Evolutionary conservation across 2,329 filamentous ascomycete genomes (phyloP), one percentile per base, ranked within the genome.

Genomic region (Colletotrichum melonis): DNA sequence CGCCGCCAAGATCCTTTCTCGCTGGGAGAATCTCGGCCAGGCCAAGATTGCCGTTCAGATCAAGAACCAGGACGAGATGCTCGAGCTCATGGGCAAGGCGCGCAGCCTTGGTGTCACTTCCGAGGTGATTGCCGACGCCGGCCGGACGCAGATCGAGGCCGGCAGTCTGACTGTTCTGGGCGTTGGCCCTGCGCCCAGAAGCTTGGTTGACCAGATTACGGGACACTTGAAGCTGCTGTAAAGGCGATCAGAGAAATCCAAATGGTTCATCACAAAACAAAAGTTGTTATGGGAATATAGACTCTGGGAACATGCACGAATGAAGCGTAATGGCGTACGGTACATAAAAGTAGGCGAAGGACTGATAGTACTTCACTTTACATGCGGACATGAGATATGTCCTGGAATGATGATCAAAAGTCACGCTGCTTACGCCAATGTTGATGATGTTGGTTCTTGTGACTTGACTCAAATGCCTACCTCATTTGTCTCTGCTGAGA

Each of bases 141-240:
- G 97, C 16, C 90, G 97, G 74, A 99, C 97, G 58, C 97, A 99
- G 89, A 98, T 99, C 82, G 95, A 95, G 65, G 92, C 93, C 56
- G 96, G 97, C 22, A 98, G 95, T 82, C 89, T 94, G 82, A 99
- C 97, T 0, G 97, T 99, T 55, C 86, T 99, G 64, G 97, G 97
- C 1, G 91, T 96, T 66, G 92, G 92, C 0, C 92, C 92, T 2
- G 96, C 93, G 30, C 96, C 96, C 0, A 95, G 93, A 87, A 95
- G 94, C 78, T 86, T 95, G 69, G 92, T 99, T 63, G 95, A 99
- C 81, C 86, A 92, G 82, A 91, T 99, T 74, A 98, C 95, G 5
- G 94, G 95, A 1, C 88, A 92, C 73, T 85, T 98, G 83, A 98
- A 97, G 88, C 83, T 98, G 79, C 83, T 98, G 79, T 98, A 86